Evolutionary conservation across 2,329 filamentous ascomycete genomes (phyloP).

Genomic region (Talaromyces marneffei): DNA sequence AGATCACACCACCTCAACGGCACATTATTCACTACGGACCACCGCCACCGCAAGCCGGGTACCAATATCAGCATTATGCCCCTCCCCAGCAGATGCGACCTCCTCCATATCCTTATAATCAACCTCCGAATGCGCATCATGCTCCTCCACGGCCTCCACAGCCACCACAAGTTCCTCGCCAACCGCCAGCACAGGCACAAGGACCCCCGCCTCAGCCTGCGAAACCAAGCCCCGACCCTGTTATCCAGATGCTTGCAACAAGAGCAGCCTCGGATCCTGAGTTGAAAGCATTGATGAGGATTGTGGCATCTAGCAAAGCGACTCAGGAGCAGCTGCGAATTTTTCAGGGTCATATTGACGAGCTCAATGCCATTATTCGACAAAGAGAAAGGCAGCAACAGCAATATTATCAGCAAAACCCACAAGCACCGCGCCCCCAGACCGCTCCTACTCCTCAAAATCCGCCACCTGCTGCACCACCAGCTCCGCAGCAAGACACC

Average conservation of each 20-base stretch:
- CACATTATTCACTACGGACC: slow-evolving; percentile 41
- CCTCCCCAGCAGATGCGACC: slow-evolving; percentile 25
- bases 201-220: slow-evolving; percentile 30
- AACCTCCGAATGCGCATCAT: slow-evolving; percentile 21
- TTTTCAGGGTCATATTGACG: slow-evolving; percentile 48
- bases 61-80: slow-evolving; percentile 38
- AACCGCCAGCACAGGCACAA: slow-evolving; percentile 22
- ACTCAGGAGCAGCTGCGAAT: slow-evolving; percentile 44
- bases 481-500: background rate
- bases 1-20: slow-evolving; percentile 35
- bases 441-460: background rate
- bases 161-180: slow-evolving; percentile 21
- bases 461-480: background rate
- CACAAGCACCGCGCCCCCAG: slow-evolving; percentile 14
- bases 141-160: slow-evolving; percentile 21
- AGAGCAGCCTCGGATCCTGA: slow-evolving; percentile 45
- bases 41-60: slow-evolving; percentile 30
- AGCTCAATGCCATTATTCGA: slow-evolving; percentile 46
- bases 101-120: slow-evolving; percentile 20
- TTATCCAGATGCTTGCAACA: slow-evolving; percentile 50
- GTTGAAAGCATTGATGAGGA: slow-evolving; percentile 46
- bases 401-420: slow-evolving; percentile 20
- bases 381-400: slow-evolving; percentile 31
- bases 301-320: slow-evolving; percentile 47
- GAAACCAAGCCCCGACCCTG: slow-evolving; percentile 45